Percentiles rank a stretch among this genome's conserved stretches.
phyloP scores from a whole-genome alignment of 2,329 filamentous ascomycete genomes.

The Byssochlamys sp. region DNA sequence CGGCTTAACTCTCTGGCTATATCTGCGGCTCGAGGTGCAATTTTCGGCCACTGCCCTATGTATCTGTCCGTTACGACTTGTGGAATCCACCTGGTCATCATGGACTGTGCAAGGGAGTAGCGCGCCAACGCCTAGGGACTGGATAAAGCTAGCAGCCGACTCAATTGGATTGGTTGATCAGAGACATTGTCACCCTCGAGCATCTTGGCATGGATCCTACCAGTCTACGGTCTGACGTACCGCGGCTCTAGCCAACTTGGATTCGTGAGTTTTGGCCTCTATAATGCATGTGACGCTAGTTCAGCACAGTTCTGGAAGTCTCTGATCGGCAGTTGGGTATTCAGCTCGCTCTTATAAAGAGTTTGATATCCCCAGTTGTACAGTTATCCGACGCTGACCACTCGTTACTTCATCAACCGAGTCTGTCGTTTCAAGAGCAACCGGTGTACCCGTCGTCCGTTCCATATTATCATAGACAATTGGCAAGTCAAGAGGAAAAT shows the following conservation, averaged over 20 bases:
- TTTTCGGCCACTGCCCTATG: neutral
- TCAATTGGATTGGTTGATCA: neutral
- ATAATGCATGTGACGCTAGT: neutral
- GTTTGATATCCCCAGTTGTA: neutral
- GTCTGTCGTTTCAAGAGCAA: neutral
- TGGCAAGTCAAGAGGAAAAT: conserved; percentile 10
- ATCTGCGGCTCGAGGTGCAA: neutral
- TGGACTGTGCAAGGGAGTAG: neutral
- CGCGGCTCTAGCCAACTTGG: neutral
- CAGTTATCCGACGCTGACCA: neutral
- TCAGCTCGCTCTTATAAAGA: neutral
- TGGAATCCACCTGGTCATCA: neutral
- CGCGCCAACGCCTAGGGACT: neutral
- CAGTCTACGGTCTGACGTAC: neutral
- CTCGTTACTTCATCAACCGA: neutral
- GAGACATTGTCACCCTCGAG: neutral
- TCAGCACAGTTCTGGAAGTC: neutral
- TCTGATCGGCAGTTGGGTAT: neutral
- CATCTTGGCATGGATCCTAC: neutral
- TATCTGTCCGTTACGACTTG: neutral
- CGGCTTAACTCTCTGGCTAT: neutral
- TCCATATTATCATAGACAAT: neutral
- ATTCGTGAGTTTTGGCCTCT: neutral
- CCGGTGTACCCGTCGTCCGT: neutral
- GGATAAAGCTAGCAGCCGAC: neutral